These are phyloP conservation scores for Hibiscus syriacus DNA, from an alignment of 345 rosid genomes.

Conservation along the genomic window DNA sequence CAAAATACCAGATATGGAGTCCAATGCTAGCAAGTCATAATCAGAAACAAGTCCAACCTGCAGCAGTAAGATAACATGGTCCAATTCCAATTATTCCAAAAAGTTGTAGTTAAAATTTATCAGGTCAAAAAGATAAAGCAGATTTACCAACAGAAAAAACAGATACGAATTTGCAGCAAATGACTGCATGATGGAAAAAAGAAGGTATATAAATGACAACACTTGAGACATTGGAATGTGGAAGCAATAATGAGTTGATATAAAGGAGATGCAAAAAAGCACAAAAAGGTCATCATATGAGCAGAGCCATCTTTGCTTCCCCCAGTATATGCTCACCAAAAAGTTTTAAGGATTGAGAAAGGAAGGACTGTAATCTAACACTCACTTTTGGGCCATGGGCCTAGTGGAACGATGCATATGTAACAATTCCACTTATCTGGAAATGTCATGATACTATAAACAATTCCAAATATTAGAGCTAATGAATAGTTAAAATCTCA, in stretches of 20 bases:
- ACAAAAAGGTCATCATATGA: neutral
- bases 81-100: conserved; percentile 13
- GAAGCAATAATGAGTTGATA: neutral
- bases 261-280: neutral
- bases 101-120: neutral
- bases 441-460: too few relatives aligned
- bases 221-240: neutral
- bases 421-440: too few relatives aligned
- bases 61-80: conserved; percentile 18
- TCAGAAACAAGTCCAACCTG: conserved; percentile 97
- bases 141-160: neutral
- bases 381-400: neutral
- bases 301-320: neutral
- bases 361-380: neutral
- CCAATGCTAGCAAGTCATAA: conserved; percentile 86
- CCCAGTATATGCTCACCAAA: neutral
- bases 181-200: neutral
- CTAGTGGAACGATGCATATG: neutral
- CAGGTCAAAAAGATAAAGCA: neutral
- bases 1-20: conserved; percentile 71
- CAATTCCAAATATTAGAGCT: too few relatives aligned
- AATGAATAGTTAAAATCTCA: neutral
- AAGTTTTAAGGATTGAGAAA: neutral
- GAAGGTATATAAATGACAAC: conserved; percentile 6
- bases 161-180: neutral